Percentiles rank a stretch among this genome's conserved stretches.
Conservation (phyloP, 1,284 basidiomycete genomes). For the Irpex lacteus region DNA sequence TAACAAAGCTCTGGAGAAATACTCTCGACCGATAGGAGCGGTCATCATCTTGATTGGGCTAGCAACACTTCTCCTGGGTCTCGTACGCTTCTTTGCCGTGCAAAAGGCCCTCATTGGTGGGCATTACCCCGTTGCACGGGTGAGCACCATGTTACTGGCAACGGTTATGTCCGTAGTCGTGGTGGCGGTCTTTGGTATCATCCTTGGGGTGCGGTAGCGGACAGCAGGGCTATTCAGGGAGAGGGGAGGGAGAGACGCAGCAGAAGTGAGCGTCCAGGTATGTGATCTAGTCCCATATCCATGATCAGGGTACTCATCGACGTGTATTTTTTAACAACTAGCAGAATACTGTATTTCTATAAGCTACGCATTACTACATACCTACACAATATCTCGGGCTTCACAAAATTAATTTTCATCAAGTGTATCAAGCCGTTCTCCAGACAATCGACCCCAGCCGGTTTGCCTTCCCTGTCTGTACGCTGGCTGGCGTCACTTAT, state of each 20-base stretch:
- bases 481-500: too few relatives aligned
- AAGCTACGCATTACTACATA: too few relatives aligned
- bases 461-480: too few relatives aligned
- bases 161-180: slow-evolving; percentile 42
- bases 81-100: slow-evolving; percentile 51
- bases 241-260: neutral
- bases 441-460: too few relatives aligned
- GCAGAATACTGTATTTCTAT: too few relatives aligned
- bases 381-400: too few relatives aligned
- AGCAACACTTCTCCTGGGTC: slow-evolving; percentile 47
- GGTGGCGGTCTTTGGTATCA: slow-evolving; percentile 47
- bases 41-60: slow-evolving; percentile 49
- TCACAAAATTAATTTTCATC: too few relatives aligned
- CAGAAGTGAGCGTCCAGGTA: too few relatives aligned
- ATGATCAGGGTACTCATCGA: too few relatives aligned
- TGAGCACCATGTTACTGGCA: slow-evolving; percentile 42
- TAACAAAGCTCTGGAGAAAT: slow-evolving; percentile 32
- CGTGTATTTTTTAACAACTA: too few relatives aligned
- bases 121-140: slow-evolving; percentile 53
- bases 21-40: slow-evolving; percentile 55
- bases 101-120: slow-evolving; percentile 53
- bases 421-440: too few relatives aligned
- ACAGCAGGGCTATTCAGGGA: neutral
- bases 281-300: too few relatives aligned
- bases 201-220: slow-evolving; percentile 31